Conservation (phyloP, 352 stramenopile genomes). For the Phytophthora citricola region DNA sequence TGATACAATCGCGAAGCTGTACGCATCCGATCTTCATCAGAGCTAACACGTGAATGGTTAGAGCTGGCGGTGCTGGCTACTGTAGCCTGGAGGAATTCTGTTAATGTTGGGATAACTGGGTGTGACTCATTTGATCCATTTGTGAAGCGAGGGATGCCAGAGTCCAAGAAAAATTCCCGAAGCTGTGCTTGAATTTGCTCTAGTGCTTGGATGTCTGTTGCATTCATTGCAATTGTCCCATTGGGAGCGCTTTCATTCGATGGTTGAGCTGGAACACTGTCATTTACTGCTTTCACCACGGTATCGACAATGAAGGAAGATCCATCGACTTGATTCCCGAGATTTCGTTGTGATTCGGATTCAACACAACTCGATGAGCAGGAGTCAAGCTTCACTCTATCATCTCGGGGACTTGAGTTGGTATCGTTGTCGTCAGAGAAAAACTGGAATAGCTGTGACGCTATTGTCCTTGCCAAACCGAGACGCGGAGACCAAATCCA, state of each 20-base stretch:
- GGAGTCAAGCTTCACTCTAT: not conserved
- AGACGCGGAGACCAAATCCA: constrained; percentile 53
- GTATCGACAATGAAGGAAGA: not conserved
- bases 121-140: constrained; percentile 35
- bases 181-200: constrained; percentile 43
- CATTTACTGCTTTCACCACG: not conserved
- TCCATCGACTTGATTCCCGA: constrained; percentile 1
- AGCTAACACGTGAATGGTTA: not conserved
- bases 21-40: constrained; percentile 2
- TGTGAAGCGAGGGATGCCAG: constrained; percentile 55
- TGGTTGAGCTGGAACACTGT: not conserved
- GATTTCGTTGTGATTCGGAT: not conserved
- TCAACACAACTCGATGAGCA: constrained; percentile 9
- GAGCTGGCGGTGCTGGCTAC: not conserved
- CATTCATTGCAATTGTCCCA: constrained; percentile 8
- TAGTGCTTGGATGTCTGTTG: constrained; percentile 33
- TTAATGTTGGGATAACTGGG: constrained; percentile 39
- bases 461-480: constrained; percentile 29
- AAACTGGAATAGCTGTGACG: constrained; percentile 34
- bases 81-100: constrained; percentile 29
- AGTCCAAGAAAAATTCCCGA: constrained; percentile 61
- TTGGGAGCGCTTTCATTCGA: not conserved
- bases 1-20: not conserved
- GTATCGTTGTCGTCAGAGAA: constrained; percentile 6
- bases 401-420: not conserved